Percentiles rank a stretch among this genome's conserved stretches.
These are phyloP conservation scores for Jatropha multifida DNA, from an alignment of 441 rosid species.

Conservation along the genomic window DNA sequence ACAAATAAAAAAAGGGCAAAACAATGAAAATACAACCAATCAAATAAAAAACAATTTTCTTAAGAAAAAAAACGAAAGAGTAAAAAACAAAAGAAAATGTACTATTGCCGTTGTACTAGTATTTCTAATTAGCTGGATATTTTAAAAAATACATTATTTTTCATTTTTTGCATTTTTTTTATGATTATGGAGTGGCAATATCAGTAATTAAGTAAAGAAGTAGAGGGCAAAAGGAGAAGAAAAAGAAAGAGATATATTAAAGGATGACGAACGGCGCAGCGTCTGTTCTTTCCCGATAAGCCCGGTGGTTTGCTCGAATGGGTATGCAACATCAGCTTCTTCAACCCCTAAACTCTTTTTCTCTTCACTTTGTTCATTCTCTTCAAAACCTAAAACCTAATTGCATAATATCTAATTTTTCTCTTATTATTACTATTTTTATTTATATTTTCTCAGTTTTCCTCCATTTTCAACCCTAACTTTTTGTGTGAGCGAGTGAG, in stretches of 20 bases:
- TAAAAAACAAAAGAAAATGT: slow-evolving; percentile 15
- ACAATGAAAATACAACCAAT: background rate
- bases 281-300: slow-evolving; percentile 56
- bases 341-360: background rate
- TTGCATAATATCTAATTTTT: background rate
- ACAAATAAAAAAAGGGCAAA: background rate
- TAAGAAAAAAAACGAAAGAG: background rate
- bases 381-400: background rate
- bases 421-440: background rate
- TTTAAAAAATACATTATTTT: no score
- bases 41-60: background rate
- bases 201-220: slow-evolving; percentile 22
- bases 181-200: slow-evolving; percentile 10
- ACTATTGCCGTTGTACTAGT: background rate
- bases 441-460: background rate
- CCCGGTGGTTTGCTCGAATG: slow-evolving; percentile 49
- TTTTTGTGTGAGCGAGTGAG: background rate
- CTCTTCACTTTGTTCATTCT: background rate
- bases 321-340: slow-evolving; percentile 24
- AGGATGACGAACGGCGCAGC: slow-evolving; percentile 44
- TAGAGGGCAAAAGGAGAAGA: slow-evolving; percentile 17
- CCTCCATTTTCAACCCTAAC: background rate
- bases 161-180: background rate
- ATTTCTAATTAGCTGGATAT: slow-evolving; percentile 1
- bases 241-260: slow-evolving; percentile 28